A percentile compares a stretch with the other conserved stretches of the same genome.
phyloP scores from a whole-genome alignment of 148 eudicot species.

The Mesembryanthemum crystallinum region DNA sequence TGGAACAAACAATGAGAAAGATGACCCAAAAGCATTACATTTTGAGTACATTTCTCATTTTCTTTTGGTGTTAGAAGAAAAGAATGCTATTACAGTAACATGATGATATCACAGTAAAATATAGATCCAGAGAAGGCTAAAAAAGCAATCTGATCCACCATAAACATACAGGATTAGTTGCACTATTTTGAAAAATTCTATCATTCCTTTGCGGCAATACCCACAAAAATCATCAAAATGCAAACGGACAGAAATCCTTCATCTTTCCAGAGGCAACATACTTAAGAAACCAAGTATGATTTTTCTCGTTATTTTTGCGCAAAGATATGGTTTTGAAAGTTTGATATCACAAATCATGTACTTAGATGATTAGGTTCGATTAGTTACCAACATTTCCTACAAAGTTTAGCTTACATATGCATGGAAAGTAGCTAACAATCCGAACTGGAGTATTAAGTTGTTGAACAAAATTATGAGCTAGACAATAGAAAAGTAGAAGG shows the following conservation, averaged over 20 bases:
- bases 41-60: background rate
- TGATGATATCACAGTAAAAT: background rate
- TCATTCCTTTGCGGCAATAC: background rate
- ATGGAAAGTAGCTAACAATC: background rate
- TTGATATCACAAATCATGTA: background rate
- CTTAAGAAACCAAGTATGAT: background rate
- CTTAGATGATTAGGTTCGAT: background rate
- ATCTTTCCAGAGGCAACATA: background rate
- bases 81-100: background rate
- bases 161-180: too few relatives aligned
- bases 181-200: background rate
- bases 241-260: background rate
- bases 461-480: background rate
- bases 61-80: background rate
- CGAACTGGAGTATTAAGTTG: background rate
- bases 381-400: background rate
- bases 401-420: background rate
- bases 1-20: background rate
- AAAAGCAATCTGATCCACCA: background rate
- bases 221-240: background rate
- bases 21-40: background rate
- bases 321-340: background rate
- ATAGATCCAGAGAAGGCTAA: background rate
- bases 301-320: background rate
- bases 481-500: conserved; percentile 1